Conservation (phyloP, 177 flowering plant genomes). For the Vitis hybrid region DNA sequence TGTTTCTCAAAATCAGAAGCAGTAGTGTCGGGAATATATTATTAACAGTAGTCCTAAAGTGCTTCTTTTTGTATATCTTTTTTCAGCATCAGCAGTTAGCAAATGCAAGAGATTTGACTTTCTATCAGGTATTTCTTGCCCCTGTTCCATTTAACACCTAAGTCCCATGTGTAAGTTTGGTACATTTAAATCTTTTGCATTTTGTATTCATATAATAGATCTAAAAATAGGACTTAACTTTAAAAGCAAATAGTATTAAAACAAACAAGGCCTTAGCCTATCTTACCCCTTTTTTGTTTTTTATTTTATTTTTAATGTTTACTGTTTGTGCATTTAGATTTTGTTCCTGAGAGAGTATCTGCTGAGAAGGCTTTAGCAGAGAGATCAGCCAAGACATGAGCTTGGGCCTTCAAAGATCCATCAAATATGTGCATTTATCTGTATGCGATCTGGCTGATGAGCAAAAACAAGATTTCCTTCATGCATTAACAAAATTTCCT, state of each 20-base stretch:
- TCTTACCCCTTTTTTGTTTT: not conserved
- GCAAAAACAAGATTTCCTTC: too few species aligned
- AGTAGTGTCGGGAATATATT: not conserved
- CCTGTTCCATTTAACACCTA: not conserved
- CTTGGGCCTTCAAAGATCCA: not conserved
- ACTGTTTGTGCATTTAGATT: conserved; percentile 34
- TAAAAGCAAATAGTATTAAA: too few species aligned
- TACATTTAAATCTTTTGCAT: too few species aligned
- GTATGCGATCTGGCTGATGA: too few species aligned
- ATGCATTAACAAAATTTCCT: too few species aligned
- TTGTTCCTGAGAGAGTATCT: conserved; percentile 67
- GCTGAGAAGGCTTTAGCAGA: conserved; percentile 66
- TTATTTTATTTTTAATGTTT: not conserved
- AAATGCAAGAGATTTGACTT: conserved; percentile 62
- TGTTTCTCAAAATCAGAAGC: too few species aligned
- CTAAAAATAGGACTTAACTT: too few species aligned
- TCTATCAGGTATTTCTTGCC: conserved; percentile 52
- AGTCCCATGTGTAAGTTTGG: not conserved
- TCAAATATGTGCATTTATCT: too few species aligned
- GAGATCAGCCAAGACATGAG: conserved; percentile 16
- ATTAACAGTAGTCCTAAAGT: not conserved
- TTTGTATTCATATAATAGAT: too few species aligned
- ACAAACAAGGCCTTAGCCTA: too few species aligned
- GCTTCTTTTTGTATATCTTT: conserved; percentile 8
- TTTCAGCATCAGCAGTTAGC: conserved; percentile 65